Base-by-base conservation (phyloP, 2,329 filamentous ascomycete species). In the Fusarium succisae region DNA sequence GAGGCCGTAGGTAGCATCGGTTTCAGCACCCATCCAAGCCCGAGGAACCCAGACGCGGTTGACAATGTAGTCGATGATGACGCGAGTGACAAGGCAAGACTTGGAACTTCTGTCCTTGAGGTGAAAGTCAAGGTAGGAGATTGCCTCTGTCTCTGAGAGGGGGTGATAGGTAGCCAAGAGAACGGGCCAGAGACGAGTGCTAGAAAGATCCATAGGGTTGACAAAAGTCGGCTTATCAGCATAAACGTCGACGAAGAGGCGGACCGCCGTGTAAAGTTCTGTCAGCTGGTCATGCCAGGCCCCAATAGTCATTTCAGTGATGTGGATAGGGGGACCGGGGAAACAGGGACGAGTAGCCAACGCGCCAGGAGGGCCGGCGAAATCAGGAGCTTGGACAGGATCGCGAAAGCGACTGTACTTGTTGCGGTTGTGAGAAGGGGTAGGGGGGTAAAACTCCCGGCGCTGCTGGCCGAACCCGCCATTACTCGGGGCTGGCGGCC, bases 21-120 rank as follows among this genome's bases (percentile, higher is more conserved):
- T 70, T 61, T 84, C 82, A 10, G 81, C 81, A 26, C 82, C 82
- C 58, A 79, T 78, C 84, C 84, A 85, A 11, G 83, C 83, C 38
- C 79, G 78, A 10, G 82, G 80, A 5, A 81, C 80, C 82, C 84
- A 84, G 44, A 85, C 81, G 7, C 82, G 79, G 66, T 83, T 83
- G 61, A 85, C 83, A 45, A 85, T 79, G 62, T 82, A 84, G 74
- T 85, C 83, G 37, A 85, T 80, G 26, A 84, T 80, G 67, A 85
- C 79, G 12, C 84, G 81, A 6, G 84, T 84, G 22, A 85, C 81
- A n/a, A 85, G 79, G 69, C 83, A 85, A 6, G 81, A 80, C 75
- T 85, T 85, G 55, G 82, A 80, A 63, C 82, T 82, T 39, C 81
- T 79, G 28, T 83, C 81, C 60, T 81, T 81, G 28, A 85, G 79